These are phyloP conservation scores for Cyclotella kingstonii DNA, from an alignment of 108 stramenopile species.

Conservation along the genomic window DNA sequence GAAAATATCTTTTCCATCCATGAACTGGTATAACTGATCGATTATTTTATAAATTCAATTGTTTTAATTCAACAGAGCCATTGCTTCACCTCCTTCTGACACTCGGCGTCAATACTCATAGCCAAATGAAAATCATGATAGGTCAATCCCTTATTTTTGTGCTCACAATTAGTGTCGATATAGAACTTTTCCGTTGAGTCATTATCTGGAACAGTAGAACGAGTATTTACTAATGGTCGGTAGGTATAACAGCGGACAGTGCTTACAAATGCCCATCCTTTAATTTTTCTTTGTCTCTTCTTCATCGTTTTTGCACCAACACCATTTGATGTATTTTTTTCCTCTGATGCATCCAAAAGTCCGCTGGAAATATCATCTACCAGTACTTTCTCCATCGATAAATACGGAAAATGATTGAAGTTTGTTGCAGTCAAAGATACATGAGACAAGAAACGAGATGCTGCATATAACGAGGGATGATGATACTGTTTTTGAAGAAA, in stretches of 20 bases:
- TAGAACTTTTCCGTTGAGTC: not conserved
- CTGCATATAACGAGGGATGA: slow-evolving; percentile 32
- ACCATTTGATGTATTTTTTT: not conserved
- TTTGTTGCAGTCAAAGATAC: slow-evolving; percentile 29
- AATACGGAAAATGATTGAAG: slow-evolving; percentile 35
- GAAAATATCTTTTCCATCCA: too few relatives aligned
- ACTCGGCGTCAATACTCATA: slow-evolving; percentile 44
- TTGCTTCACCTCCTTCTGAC: slow-evolving; percentile 13
- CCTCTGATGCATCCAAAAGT: not conserved
- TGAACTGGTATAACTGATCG: too few relatives aligned
- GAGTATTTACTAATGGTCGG: slow-evolving; percentile 16
- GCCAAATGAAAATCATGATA: slow-evolving; percentile 52
- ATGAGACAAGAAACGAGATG: slow-evolving; percentile 29
- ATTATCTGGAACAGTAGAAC: not conserved
- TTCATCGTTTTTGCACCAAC: not conserved
- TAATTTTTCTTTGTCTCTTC: slow-evolving; percentile 15
- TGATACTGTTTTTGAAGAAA: slow-evolving; percentile 32
- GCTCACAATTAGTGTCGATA: too few relatives aligned
- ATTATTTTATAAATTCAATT: too few relatives aligned
- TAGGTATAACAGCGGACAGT: slow-evolving; percentile 38
- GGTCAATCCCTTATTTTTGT: slow-evolving; percentile 41
- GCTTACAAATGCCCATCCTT: slow-evolving; percentile 43
- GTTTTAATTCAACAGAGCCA: slow-evolving; percentile 9
- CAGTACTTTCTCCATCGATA: slow-evolving; percentile 41
- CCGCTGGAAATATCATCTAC: slow-evolving; percentile 30